These are phyloP conservation scores for Apocynum venetum DNA, from an alignment of 257 asterid species.

Conservation along the genomic window DNA sequence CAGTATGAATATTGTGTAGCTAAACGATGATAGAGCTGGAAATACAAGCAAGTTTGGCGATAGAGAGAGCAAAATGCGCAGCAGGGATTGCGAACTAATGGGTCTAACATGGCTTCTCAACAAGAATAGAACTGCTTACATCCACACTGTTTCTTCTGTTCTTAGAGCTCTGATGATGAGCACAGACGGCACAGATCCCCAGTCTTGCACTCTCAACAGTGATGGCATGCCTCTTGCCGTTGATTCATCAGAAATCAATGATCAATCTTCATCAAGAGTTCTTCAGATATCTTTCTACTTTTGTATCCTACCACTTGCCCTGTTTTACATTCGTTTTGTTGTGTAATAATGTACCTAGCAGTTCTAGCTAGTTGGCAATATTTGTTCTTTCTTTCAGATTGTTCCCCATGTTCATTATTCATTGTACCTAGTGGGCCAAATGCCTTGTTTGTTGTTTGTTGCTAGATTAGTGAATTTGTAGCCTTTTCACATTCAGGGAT, in stretches of 20 bases:
- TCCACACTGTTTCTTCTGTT: constrained; percentile 79
- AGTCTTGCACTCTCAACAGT: constrained; percentile 61
- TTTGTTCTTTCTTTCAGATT: constrained; percentile 17
- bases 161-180: constrained; percentile 75
- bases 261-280: constrained; percentile 45
- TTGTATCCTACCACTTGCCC: constrained; percentile 29
- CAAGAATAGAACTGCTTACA: constrained; percentile 64
- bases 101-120: constrained; percentile 90
- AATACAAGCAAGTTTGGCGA: constrained; percentile 37
- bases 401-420: constrained; percentile 18
- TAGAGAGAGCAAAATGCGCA: constrained; percentile 59
- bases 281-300: constrained; percentile 23
- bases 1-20: constrained; percentile 36
- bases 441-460: constrained; percentile 15
- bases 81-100: constrained; percentile 76
- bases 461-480: constrained; percentile 13
- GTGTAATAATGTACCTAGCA: constrained; percentile 11
- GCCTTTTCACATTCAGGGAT: background rate
- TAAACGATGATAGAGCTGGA: constrained; percentile 39
- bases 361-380: constrained; percentile 28
- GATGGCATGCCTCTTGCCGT: constrained; percentile 95
- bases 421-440: constrained; percentile 10
- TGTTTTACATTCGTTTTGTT: constrained; percentile 27
- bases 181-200: constrained; percentile 39
- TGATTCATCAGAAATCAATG: constrained; percentile 69